Percentiles rank a stretch among this genome's conserved stretches.
phyloP scores from a whole-genome alignment of 805 yeast genomes.

The Metschnikowia colocasiae region DNA sequence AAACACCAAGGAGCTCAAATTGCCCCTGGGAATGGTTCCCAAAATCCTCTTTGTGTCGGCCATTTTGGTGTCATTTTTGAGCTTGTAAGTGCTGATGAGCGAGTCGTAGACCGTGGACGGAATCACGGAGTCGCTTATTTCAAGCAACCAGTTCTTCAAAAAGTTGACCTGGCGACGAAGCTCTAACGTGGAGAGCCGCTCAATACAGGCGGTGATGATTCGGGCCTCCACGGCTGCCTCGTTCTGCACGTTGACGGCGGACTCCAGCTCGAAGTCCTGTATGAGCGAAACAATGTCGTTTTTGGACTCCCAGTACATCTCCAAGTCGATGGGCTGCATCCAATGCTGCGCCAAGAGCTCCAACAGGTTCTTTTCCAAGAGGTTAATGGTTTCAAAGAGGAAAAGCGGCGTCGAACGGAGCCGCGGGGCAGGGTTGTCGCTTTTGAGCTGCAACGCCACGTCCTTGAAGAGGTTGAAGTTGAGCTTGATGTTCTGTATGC shows the following conservation, averaged over 20 bases:
- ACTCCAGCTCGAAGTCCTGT: conserved; percentile 16
- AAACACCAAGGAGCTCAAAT: conserved; percentile 34
- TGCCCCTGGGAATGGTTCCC: conserved; percentile 37
- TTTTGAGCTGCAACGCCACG: conserved; percentile 32
- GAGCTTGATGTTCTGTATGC: conserved; percentile 35
- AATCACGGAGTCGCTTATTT: conserved; percentile 38
- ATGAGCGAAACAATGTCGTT: conserved; percentile 24
- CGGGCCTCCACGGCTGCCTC: conserved; percentile 20
- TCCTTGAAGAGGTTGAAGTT: conserved; percentile 40
- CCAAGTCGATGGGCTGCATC: conserved; percentile 30
- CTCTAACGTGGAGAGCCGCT: conserved; percentile 9
- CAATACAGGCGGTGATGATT: conserved; percentile 7
- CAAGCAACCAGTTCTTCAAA: conserved; percentile 39
- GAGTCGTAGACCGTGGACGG: conserved; percentile 41
- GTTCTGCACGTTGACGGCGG: conserved; percentile 5
- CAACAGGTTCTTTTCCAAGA: conserved; percentile 13
- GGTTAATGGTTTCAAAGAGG: conserved; percentile 21
- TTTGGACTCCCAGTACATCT: conserved; percentile 35
- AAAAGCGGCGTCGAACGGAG: conserved; percentile 33
- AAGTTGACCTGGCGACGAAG: conserved; percentile 25
- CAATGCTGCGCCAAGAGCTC: conserved; percentile 18
- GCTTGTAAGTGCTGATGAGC: conserved; percentile 20
- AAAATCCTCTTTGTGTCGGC: conserved; percentile 25
- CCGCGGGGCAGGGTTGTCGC: conserved; percentile 17
- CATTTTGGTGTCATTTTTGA: conserved; percentile 3